Conservation (phyloP, 306 rosid species). For the Trifolium dubium region DNA sequence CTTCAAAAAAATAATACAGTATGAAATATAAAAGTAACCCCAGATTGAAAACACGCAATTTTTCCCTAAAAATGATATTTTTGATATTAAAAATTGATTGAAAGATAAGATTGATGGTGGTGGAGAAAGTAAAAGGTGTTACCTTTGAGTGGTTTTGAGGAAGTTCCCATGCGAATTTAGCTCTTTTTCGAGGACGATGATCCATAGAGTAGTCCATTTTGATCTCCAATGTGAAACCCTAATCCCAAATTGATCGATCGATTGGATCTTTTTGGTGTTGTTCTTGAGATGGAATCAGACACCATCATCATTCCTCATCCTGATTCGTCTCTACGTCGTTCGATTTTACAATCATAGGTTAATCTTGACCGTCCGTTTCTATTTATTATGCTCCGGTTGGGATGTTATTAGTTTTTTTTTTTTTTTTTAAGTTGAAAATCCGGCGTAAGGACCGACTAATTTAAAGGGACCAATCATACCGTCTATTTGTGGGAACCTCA, state of each 20-base stretch:
- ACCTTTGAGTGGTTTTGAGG: slow-evolving; percentile 31
- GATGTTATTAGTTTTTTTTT: too few species aligned
- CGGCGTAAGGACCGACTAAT: too few species aligned
- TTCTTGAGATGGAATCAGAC: slow-evolving; percentile 17
- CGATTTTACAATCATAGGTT: background rate
- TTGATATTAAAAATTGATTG: background rate
- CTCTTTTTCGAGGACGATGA: slow-evolving; percentile 15
- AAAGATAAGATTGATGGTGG: background rate
- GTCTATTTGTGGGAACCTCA: too few species aligned
- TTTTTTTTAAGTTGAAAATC: too few species aligned
- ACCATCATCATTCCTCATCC: slow-evolving; percentile 18
- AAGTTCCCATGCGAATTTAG: slow-evolving; percentile 22
- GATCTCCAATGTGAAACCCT: slow-evolving; percentile 16
- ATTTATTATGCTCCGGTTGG: background rate
- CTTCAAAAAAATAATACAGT: background rate
- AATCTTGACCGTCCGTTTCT: background rate
- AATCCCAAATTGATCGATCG: slow-evolving; percentile 27
- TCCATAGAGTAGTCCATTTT: slow-evolving; percentile 23
- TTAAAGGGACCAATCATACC: too few species aligned
- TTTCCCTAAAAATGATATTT: background rate
- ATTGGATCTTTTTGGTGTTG: background rate
- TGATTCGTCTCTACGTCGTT: slow-evolving; percentile 9
- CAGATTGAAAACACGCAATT: background rate
- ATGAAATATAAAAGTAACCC: background rate
- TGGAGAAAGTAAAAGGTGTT: slow-evolving; percentile 5